These are phyloP conservation scores for Malus fusca DNA, from an alignment of 306 rosid species.

Conservation along the genomic window DNA sequence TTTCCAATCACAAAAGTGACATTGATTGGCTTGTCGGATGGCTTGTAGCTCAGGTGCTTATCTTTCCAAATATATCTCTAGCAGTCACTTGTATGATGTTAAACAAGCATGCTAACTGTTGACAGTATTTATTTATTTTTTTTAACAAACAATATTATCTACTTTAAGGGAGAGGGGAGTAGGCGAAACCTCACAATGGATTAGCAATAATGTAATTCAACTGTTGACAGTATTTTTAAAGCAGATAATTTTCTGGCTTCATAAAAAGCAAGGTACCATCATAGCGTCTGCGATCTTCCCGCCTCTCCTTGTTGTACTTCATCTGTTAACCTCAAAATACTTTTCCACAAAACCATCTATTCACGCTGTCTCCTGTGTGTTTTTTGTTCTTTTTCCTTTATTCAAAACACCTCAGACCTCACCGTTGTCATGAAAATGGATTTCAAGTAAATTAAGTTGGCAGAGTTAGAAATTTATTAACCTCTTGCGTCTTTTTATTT, in stretches of 20 bases:
- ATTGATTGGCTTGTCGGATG: slow-evolving; percentile 97
- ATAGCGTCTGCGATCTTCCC: not conserved
- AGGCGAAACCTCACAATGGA: too few relatives aligned
- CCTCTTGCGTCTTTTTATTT: not conserved
- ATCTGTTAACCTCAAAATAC: not conserved
- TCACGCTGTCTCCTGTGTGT: not conserved
- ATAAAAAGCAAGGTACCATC: not conserved
- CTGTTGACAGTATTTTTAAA: not conserved
- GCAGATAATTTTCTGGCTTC: not conserved
- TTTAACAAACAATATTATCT: too few relatives aligned
- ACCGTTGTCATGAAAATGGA: not conserved
- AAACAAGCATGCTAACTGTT: not conserved
- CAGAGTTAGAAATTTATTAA: not conserved
- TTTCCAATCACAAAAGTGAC: slow-evolving; percentile 88
- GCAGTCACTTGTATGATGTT: not conserved
- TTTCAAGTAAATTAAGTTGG: not conserved
- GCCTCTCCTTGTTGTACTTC: not conserved
- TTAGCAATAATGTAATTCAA: too few relatives aligned
- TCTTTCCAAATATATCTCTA: not conserved
- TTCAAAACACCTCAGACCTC: not conserved
- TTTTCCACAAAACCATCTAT: not conserved
- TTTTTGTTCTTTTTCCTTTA: not conserved
- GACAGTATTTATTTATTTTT: not conserved
- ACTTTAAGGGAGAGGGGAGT: too few relatives aligned
- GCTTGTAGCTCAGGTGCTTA: slow-evolving; percentile 79